phyloP scores from a whole-genome alignment of 768 basidiomycete species.

The Lactarius sp. region DNA sequence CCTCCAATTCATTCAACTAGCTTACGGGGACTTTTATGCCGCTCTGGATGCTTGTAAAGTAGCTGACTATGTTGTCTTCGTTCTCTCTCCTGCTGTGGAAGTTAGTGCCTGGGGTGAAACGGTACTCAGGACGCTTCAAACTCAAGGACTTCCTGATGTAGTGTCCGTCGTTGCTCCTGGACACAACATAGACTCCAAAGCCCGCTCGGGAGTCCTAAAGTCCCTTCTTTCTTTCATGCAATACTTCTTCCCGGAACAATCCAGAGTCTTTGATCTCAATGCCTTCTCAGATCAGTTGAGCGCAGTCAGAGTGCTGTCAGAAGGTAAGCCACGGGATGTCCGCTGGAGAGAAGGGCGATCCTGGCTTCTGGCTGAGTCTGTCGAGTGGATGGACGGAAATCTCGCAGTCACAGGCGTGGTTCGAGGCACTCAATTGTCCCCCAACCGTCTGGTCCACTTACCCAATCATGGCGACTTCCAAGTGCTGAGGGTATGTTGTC shows the following conservation, averaged over 20 bases:
- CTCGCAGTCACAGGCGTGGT: slow-evolving; percentile 80
- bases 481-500: slow-evolving; percentile 59
- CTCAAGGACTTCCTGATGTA: slow-evolving; percentile 84
- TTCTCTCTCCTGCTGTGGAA: slow-evolving; percentile 76
- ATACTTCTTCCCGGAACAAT: slow-evolving; percentile 87
- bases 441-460: slow-evolving; percentile 82
- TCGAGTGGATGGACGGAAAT: slow-evolving; percentile 56
- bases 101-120: slow-evolving; percentile 85
- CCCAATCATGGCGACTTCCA: slow-evolving; percentile 88
- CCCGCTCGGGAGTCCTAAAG: slow-evolving; percentile 65
- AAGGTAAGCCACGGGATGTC: slow-evolving; percentile 75
- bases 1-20: slow-evolving; percentile 78
- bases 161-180: slow-evolving; percentile 67
- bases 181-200: slow-evolving; percentile 51
- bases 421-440: slow-evolving; percentile 72
- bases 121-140: slow-evolving; percentile 80
- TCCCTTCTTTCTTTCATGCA: slow-evolving; percentile 91
- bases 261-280: slow-evolving; percentile 70
- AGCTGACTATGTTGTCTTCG: slow-evolving; percentile 86
- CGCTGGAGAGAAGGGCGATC: slow-evolving; percentile 79
- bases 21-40: slow-evolving; percentile 65
- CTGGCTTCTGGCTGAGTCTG: slow-evolving; percentile 69
- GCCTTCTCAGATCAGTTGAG: slow-evolving; percentile 60
- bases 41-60: slow-evolving; percentile 82
- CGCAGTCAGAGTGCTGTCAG: slow-evolving; percentile 72